These are phyloP conservation scores for Neurospora sp. DNA, from an alignment of 495 filamentous ascomycete species.

Conservation along the genomic window DNA sequence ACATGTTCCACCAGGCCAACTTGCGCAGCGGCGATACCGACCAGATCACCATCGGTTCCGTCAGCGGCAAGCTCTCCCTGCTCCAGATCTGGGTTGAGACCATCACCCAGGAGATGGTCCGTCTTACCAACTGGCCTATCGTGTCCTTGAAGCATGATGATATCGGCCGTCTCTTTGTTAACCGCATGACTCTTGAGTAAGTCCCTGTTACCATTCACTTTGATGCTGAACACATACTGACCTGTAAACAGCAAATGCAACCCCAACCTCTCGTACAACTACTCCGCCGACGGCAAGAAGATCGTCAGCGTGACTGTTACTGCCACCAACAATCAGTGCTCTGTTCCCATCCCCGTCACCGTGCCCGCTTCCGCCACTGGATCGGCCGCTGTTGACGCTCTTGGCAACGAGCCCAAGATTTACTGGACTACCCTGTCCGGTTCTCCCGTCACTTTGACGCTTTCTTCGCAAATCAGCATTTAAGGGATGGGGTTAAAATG, in stretches of 20 bases:
- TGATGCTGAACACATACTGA: not conserved
- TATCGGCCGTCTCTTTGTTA: slow-evolving; percentile 40
- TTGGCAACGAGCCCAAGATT: slow-evolving; percentile 49
- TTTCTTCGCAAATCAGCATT: slow-evolving; percentile 10
- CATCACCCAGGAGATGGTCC: slow-evolving; percentile 44
- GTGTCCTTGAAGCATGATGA: slow-evolving; percentile 46
- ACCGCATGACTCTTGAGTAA: slow-evolving; percentile 43
- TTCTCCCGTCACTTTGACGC: slow-evolving; percentile 39
- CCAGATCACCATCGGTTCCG: slow-evolving; percentile 42
- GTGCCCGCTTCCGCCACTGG: slow-evolving; percentile 35
- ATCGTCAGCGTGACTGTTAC: slow-evolving; percentile 45
- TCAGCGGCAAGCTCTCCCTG: slow-evolving; percentile 38
- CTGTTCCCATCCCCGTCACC: slow-evolving; percentile 44
- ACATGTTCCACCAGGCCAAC: slow-evolving; percentile 51
- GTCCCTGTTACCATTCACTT: not conserved
- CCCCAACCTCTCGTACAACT: slow-evolving; percentile 39
- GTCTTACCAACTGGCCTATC: slow-evolving; percentile 50
- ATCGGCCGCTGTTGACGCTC: slow-evolving; percentile 39
- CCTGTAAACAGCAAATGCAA: slow-evolving; percentile 26
- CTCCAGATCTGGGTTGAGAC: slow-evolving; percentile 54
- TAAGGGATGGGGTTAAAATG: not conserved
- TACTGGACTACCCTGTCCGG: slow-evolving; percentile 48
- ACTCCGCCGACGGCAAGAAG: slow-evolving; percentile 21
- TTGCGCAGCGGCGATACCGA: slow-evolving; percentile 40
- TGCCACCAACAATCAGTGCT: slow-evolving; percentile 39